A percentile compares a stretch with the other conserved stretches of the same genome.
Evolutionary conservation across 2,329 filamentous ascomycete species (phyloP).

Genomic region (Calonectria montana): DNA sequence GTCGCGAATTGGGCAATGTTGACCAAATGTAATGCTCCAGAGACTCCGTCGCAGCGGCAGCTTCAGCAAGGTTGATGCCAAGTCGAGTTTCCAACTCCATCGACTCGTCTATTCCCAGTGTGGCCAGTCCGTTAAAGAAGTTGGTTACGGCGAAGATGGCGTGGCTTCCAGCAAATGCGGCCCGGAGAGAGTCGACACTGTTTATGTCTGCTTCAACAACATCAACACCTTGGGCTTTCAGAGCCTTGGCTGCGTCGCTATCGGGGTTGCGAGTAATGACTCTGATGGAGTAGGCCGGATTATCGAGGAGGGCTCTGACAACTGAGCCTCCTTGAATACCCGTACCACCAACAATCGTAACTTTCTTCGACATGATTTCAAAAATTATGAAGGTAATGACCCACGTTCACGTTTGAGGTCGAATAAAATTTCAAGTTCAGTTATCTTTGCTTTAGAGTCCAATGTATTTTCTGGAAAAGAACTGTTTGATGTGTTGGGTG

Average conservation of each 20-base stretch:
- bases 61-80: background rate
- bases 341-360: background rate
- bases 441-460: background rate
- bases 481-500: background rate
- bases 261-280: background rate
- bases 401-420: background rate
- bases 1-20: background rate
- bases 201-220: background rate
- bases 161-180: background rate
- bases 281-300: background rate
- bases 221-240: background rate
- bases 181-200: background rate
- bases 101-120: background rate
- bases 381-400: background rate
- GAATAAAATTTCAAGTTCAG: background rate
- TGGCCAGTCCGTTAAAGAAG: background rate
- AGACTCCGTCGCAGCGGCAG: background rate
- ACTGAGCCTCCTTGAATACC: background rate
- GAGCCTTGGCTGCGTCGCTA: background rate
- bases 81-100: background rate
- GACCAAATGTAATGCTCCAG: slow-evolving; percentile 1
- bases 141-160: background rate
- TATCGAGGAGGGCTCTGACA: background rate
- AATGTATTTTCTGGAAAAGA: background rate
- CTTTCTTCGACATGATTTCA: background rate